Percentiles rank a stretch among this genome's conserved stretches.
These are phyloP conservation scores for Pinus tabuliformis DNA, from an alignment of 75 land plant species.

Conservation along the genomic window DNA sequence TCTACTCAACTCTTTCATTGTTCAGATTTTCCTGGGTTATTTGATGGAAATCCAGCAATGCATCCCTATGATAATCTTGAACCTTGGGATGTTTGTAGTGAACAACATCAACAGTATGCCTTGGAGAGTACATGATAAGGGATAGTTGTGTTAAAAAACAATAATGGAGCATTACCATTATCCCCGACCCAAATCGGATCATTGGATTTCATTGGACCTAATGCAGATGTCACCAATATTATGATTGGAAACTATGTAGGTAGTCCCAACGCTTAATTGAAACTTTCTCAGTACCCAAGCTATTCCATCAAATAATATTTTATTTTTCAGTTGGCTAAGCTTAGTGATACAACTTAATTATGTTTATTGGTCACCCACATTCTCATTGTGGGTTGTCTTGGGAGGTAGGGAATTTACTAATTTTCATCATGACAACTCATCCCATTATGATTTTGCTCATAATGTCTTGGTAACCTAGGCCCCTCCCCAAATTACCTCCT, in stretches of 20 bases:
- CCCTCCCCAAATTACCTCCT: no score
- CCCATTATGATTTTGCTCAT: no score
- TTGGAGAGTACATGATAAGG: constrained; percentile 37
- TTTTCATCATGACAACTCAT: no score
- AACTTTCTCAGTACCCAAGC: not conserved
- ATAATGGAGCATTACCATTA: constrained; percentile 28
- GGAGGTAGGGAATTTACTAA: no score
- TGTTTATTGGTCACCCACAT: no score
- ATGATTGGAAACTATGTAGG: constrained; percentile 94
- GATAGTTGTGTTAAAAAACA: constrained; percentile 46
- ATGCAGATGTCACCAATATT: constrained; percentile 45
- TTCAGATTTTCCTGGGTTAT: constrained; percentile 92
- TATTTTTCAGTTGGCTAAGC: no score
- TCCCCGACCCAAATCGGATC: constrained; percentile 21
- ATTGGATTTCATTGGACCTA: constrained; percentile 85
- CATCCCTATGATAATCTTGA: constrained; percentile 66
- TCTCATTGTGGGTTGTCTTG: no score
- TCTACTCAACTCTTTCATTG: constrained; percentile 54
- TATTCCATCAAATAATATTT: no score
- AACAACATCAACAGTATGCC: constrained; percentile 30
- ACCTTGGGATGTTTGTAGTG: constrained; percentile 65
- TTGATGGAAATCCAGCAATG: constrained; percentile 70
- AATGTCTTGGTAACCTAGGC: no score
- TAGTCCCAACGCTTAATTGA: constrained; percentile 11
- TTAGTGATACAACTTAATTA: no score